Base-by-base conservation (phyloP, 2,329 filamentous ascomycete species). In the Colletotrichum tabaci region DNA sequence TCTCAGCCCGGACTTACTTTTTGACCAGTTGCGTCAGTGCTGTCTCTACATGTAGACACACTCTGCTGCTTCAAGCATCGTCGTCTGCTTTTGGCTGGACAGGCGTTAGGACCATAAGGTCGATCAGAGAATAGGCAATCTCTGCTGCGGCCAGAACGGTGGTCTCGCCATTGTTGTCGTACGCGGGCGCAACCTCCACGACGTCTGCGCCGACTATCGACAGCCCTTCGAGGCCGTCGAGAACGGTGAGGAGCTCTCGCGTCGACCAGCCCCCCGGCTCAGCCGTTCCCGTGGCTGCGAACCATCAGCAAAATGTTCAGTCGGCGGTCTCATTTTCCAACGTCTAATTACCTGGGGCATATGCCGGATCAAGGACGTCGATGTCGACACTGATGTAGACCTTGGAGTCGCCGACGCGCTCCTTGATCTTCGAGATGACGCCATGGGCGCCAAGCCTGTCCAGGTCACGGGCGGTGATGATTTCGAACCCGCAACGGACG, bases 231-330 rank as follows among this genome's bases (percentile, higher is more conserved):
- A 96, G 87, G 0, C 92, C 93, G 26, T 93, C 87, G 72, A 96
- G 81, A 66, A 96, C 91, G 3, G 90, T 86, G 72, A 95, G 92
- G 71, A 96, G 83, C 81, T 96, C 93, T 46, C 93, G 86, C 5
- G 91, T 94, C 2, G 92, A 94, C 93, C 93, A 96, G 21, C 93
- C 93, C 61, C 93, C 93, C 0, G 93, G 91, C 80, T 95, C 93
- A 0, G 93, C 91, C 0, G 93, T 96, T 0, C 93, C 93, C 0
- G 93, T 95, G 2, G 91, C 93, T 57, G 66, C 49, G 5, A 46
- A 23, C 44, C 12, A 15, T 64, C 23, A 64, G 50, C 60, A 50
- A 66, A 38, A 23, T 18, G 47, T n/a, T 50, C 38, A 16, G 12
- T 8, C 1, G 12, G 44, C 46, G 38, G 5, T 16, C 40, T 47